Evolutionary conservation across 495 filamentous ascomycete genomes (phyloP).

Genomic region (Penicillium herquei): DNA sequence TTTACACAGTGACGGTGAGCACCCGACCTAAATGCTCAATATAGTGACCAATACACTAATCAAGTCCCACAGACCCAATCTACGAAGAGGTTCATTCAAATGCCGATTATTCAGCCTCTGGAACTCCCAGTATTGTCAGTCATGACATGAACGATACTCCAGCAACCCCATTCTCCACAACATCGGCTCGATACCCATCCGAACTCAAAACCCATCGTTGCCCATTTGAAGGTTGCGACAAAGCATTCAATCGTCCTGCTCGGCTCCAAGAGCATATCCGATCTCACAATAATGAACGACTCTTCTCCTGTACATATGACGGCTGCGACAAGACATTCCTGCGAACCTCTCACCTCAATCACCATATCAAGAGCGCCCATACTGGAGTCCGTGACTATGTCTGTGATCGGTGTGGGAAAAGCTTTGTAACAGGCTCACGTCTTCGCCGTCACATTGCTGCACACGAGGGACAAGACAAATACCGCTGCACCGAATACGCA

Average conservation of each 20-base stretch:
- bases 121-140: conserved; percentile 27
- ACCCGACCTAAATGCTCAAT: not conserved
- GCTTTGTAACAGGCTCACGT: conserved; percentile 72
- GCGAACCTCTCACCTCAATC: conserved; percentile 74
- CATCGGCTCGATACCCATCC: conserved; percentile 59
- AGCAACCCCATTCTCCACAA: conserved; percentile 51
- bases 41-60: not conserved
- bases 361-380: conserved; percentile 81
- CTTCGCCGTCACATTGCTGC: conserved; percentile 65
- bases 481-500: conserved; percentile 68
- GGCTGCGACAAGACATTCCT: conserved; percentile 80
- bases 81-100: conserved; percentile 43
- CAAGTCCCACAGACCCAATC: conserved; percentile 32
- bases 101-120: conserved; percentile 33
- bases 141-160: conserved; percentile 48
- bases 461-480: conserved; percentile 67
- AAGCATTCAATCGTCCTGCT: conserved; percentile 85
- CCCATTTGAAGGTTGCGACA: conserved; percentile 64
- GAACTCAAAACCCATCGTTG: conserved; percentile 73
- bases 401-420: conserved; percentile 76
- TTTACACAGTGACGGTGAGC: conserved; percentile 33
- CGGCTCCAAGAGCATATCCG: conserved; percentile 74
- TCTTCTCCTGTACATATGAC: conserved; percentile 63
- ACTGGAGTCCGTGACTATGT: conserved; percentile 65
- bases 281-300: conserved; percentile 76